Conservation (phyloP, 2,329 filamentous ascomycete genomes). For the Pseudocercospora musae region DNA sequence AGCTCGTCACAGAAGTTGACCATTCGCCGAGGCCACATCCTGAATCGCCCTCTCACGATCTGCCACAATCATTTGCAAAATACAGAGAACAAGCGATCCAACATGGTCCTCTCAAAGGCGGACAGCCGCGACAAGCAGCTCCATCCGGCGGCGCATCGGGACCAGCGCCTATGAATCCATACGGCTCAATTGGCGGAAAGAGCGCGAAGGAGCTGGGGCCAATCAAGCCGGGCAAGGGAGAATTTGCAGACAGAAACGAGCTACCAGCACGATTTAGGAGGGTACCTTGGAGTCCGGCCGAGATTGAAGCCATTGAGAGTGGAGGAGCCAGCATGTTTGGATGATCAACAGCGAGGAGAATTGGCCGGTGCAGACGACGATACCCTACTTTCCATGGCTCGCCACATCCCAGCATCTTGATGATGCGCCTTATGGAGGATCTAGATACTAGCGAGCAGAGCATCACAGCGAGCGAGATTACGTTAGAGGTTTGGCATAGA, state of each 20-base stretch:
- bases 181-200: slow-evolving; percentile 54
- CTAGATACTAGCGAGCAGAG: background rate
- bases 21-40: slow-evolving; percentile 72
- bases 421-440: background rate
- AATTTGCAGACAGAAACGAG: slow-evolving; percentile 85
- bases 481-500: background rate
- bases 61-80: slow-evolving; percentile 68
- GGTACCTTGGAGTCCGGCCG: slow-evolving; percentile 67
- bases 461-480: background rate
- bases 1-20: slow-evolving; percentile 60
- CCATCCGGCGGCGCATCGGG: slow-evolving; percentile 11
- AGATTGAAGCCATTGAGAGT: slow-evolving; percentile 95
- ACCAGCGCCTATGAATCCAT: slow-evolving; percentile 24
- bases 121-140: slow-evolving; percentile 17
- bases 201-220: slow-evolving; percentile 70
- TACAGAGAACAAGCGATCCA: slow-evolving; percentile 77
- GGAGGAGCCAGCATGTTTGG: slow-evolving; percentile 66
- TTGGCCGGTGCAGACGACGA: background rate
- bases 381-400: background rate
- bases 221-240: slow-evolving; percentile 66
- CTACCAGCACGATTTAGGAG: slow-evolving; percentile 81
- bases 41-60: slow-evolving; percentile 62
- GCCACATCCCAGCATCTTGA: background rate
- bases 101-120: slow-evolving; percentile 63
- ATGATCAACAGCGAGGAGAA: slow-evolving; percentile 3